These are phyloP conservation scores for Phytophthora pisi DNA, from an alignment of 352 stramenopile genomes.

Conservation along the genomic window DNA sequence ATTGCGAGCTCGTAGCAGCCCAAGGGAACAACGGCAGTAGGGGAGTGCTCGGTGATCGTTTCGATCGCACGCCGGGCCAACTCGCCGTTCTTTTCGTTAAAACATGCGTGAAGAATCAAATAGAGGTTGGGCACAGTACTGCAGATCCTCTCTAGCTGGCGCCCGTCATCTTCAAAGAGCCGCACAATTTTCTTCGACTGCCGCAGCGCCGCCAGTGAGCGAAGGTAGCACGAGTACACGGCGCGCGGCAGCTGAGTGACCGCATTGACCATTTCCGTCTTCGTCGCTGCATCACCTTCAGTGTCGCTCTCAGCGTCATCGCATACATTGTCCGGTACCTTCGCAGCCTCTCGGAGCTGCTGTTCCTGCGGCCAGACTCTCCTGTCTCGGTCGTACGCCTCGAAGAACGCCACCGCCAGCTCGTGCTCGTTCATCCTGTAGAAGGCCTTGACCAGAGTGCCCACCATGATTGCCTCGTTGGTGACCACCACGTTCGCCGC, in stretches of 20 bases:
- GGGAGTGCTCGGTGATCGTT: slow-evolving; percentile 27
- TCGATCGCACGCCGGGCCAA: slow-evolving; percentile 41
- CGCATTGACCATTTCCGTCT: slow-evolving; percentile 3
- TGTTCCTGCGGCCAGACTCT: slow-evolving; percentile 42
- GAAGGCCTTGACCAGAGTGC: slow-evolving; percentile 33
- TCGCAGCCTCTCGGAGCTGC: slow-evolving; percentile 26
- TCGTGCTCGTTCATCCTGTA: slow-evolving; percentile 30
- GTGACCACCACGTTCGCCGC: slow-evolving; percentile 30
- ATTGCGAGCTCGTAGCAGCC: slow-evolving; percentile 47
- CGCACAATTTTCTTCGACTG: slow-evolving; percentile 38
- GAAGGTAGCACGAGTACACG: slow-evolving; percentile 38
- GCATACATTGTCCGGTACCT: background rate
- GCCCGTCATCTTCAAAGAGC: slow-evolving; percentile 34
- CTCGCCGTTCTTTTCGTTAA: slow-evolving; percentile 37
- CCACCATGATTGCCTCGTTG: slow-evolving; percentile 39
- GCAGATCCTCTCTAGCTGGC: slow-evolving; percentile 33
- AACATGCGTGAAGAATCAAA: slow-evolving; percentile 39
- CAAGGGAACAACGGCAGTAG: slow-evolving; percentile 36
- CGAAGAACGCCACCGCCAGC: slow-evolving; percentile 38
- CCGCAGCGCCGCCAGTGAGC: slow-evolving; percentile 32
- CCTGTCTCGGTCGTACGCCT: slow-evolving; percentile 39
- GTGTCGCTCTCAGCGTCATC: background rate
- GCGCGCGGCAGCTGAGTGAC: slow-evolving; percentile 23
- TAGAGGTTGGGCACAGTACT: slow-evolving; percentile 33
- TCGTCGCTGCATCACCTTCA: slow-evolving; percentile 11